Evolutionary conservation across 2,329 filamentous ascomycete species (phyloP).

Genomic region (Aspergillus niger): DNA sequence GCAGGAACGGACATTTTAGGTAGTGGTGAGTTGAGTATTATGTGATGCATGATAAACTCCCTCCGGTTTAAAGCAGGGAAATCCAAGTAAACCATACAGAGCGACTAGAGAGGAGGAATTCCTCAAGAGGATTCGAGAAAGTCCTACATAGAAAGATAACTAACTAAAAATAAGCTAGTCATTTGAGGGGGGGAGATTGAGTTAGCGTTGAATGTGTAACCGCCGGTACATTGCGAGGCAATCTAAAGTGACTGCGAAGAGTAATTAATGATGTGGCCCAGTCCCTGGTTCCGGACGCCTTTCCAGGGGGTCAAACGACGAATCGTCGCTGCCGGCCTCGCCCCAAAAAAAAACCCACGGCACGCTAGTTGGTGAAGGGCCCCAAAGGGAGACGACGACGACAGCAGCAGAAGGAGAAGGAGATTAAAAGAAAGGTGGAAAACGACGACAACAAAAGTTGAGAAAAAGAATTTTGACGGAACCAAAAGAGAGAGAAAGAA

Average conservation of each 20-base stretch:
- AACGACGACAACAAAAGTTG: neutral
- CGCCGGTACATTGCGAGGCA: neutral
- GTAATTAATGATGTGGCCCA: neutral
- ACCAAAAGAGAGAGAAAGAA: neutral
- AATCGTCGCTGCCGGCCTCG: conserved; percentile 20
- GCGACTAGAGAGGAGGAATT: no score
- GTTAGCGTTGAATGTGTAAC: neutral
- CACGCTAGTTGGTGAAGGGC: conserved; percentile 6
- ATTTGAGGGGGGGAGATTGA: no score
- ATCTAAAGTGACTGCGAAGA: conserved; percentile 1
- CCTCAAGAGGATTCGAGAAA: no score
- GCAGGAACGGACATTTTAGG: neutral
- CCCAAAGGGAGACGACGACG: neutral
- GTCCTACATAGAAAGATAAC: no score
- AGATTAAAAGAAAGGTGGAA: neutral
- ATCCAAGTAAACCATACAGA: no score
- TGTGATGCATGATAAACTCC: neutral
- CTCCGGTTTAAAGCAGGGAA: no score
- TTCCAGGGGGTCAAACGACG: conserved; percentile 23
- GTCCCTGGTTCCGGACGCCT: conserved; percentile 22
- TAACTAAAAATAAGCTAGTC: no score
- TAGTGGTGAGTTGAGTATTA: neutral
- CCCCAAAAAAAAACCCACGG: conserved; percentile 13
- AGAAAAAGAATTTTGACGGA: neutral
- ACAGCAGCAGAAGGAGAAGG: neutral